Percentiles rank a stretch among this genome's conserved stretches.
Conservation (phyloP, 2,329 filamentous ascomycete species). For the Aspergillus transmontanensis region DNA sequence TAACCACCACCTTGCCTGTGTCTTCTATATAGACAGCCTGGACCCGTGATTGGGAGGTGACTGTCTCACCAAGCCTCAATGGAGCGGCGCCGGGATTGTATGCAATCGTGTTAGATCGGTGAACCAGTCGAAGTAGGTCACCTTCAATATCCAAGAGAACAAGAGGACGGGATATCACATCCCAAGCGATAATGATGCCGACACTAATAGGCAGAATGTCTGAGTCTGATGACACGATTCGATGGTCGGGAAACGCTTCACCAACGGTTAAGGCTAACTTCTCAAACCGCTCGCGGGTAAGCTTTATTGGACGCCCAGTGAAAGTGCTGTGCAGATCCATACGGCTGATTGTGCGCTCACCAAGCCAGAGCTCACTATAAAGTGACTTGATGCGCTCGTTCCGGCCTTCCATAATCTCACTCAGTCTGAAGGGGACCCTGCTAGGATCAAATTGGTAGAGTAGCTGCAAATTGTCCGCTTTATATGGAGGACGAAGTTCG, state of each 20-base stretch:
- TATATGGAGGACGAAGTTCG: constrained; percentile 10
- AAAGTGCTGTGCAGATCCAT: constrained; percentile 74
- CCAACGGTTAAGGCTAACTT: constrained; percentile 42
- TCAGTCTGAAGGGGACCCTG: constrained; percentile 85
- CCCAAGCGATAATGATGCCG: constrained; percentile 21
- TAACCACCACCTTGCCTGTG: constrained; percentile 14
- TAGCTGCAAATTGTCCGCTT: constrained; percentile 64
- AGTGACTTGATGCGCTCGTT: constrained; percentile 98
- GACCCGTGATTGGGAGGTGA: constrained; percentile 16
- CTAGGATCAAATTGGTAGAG: constrained; percentile 88
- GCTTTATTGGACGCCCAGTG: constrained; percentile 58
- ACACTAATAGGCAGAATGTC: constrained; percentile 14
- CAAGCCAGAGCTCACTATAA: constrained; percentile 96
- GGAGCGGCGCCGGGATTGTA: constrained; percentile 10
- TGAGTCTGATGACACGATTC: constrained; percentile 8
- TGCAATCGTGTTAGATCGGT: constrained; percentile 19
- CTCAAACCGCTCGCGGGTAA: constrained; percentile 63
- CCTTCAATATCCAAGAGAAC: constrained; percentile 9
- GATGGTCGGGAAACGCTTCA: constrained; percentile 14
- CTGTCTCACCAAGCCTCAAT: constrained; percentile 16
- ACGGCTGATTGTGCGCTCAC: constrained; percentile 73
- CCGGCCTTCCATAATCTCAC: constrained; percentile 87
- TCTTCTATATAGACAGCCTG: constrained; percentile 16
- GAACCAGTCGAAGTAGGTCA: constrained; percentile 20
- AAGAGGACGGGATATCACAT: constrained; percentile 17